Evolutionary conservation across 345 rosid genomes (phyloP).

Genomic region (Garcia nutans): DNA sequence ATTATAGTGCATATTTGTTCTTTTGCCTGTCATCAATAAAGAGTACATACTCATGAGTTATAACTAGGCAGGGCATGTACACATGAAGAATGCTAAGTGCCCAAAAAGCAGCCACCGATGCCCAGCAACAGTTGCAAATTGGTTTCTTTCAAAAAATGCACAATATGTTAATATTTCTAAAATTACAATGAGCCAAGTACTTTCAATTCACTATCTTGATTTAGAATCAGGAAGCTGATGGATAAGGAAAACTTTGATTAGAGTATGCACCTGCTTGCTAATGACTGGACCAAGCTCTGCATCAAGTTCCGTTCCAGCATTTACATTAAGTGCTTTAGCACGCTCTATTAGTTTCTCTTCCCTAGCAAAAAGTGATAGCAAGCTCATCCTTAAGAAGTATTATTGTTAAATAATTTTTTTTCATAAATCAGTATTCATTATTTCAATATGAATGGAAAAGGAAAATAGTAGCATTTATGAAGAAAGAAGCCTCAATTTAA

Average conservation of each 20-base stretch:
- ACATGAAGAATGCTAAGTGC: background rate
- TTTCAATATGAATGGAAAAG: background rate
- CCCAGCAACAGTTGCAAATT: conserved; percentile 10
- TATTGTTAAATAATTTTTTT: background rate
- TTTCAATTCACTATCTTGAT: background rate
- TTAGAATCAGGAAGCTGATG: background rate
- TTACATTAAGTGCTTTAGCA: conserved; percentile 50
- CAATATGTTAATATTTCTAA: background rate
- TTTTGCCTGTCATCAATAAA: conserved; percentile 42
- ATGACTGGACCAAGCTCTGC: conserved; percentile 66
- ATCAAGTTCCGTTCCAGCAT: conserved; percentile 52
- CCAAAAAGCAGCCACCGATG: background rate
- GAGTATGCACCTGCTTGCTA: conserved; percentile 52
- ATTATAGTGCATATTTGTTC: conserved; percentile 45
- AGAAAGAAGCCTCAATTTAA: background rate
- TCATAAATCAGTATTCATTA: background rate
- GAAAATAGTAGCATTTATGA: background rate
- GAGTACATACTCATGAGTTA: background rate
- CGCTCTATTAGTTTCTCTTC: conserved; percentile 52
- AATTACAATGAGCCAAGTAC: background rate
- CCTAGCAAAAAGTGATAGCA: conserved; percentile 38
- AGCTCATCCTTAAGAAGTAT: background rate
- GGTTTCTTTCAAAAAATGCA: background rate
- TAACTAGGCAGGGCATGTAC: background rate
- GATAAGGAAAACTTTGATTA: background rate